Evolutionary conservation across 2,329 filamentous ascomycete genomes (phyloP), one percentile per base, ranked within the genome.

Genomic region (Pseudogymnoascus sp.): DNA sequence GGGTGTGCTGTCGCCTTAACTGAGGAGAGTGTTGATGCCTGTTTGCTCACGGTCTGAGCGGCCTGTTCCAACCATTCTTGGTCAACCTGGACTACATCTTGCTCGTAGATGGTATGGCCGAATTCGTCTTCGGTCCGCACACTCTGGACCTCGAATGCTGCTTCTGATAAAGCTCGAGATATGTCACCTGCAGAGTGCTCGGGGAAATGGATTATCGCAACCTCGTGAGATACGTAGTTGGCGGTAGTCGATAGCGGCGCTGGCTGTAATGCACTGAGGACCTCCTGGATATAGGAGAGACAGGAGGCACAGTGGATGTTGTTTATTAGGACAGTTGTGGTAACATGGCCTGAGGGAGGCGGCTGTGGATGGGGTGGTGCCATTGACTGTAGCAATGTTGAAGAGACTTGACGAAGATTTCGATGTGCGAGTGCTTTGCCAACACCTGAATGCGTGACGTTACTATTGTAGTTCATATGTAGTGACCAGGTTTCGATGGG

Each of bases 111-210:
- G 13, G 6, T 33, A 21, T 58, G 17, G 50, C 50, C 50, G 4
- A 58, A 58, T 58, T 58, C 62, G 1, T 58, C 50, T 58, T 58
- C 17, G 50, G 9, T 58, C 26, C 50, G 50, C 50, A 33, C 50
- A 58, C 50, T 58, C 58, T 58, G 50, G 50, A 58, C 11, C 26
- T 33, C 50, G 29, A 58, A 58, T 58, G 50, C 50, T 58, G 50
- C 50, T 4, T 58, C 50, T 58, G 50, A 58, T 33, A 58, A 58
- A n/a, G 17, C 50, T 58, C 50, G 50, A 58, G 17, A 58, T 31
- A 58, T 58, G 26, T 33, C 50, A 58, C 13, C 13, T 58, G 50
- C 50, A 58, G 50, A 58, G 26, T 5, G 50, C 50, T 31, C 50
- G 5, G 50, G 50, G 29, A 33, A 58, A 33, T 58, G 50, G 50